A percentile compares a stretch with the other conserved stretches of the same genome.
phyloP scores from a whole-genome alignment of 768 basidiomycete genomes.

The Tephrocybe sp. region DNA sequence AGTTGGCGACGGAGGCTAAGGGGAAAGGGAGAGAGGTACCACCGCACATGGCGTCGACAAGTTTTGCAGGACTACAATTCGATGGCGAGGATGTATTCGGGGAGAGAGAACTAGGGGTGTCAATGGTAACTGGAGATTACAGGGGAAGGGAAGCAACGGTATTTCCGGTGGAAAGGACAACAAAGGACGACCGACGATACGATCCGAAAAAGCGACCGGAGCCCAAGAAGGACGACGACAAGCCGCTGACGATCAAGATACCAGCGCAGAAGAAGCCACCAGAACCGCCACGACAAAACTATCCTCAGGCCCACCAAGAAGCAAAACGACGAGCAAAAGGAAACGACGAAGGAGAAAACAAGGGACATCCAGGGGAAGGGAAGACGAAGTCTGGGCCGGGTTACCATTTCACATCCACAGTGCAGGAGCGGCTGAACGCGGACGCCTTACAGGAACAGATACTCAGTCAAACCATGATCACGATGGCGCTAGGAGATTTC shows the following conservation, averaged over 20 bases:
- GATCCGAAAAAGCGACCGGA: neutral
- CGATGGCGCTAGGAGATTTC: neutral
- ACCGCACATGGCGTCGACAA: neutral
- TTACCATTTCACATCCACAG: conserved; percentile 7
- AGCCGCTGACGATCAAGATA: neutral
- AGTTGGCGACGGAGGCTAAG: no score
- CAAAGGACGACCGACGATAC: neutral
- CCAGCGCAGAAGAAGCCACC: neutral
- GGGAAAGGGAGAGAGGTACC: neutral
- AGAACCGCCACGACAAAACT: no score
- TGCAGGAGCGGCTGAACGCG: conserved; percentile 2
- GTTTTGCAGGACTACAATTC: neutral
- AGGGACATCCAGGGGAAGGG: no score
- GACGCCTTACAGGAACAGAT: conserved; percentile 2
- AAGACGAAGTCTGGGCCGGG: no score
- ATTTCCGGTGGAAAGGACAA: neutral
- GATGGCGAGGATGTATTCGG: neutral
- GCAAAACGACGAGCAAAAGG: no score
- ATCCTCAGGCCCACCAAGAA: no score
- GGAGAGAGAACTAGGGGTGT: no score
- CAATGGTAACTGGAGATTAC: no score
- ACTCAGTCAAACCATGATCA: conserved; percentile 1
- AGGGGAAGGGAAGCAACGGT: no score
- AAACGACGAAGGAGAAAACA: no score
- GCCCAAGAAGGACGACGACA: neutral